Evolutionary conservation across 2,329 filamentous ascomycete genomes (phyloP), one percentile per base, ranked within the genome.

Genomic region (Orbilia brochopaga): DNA sequence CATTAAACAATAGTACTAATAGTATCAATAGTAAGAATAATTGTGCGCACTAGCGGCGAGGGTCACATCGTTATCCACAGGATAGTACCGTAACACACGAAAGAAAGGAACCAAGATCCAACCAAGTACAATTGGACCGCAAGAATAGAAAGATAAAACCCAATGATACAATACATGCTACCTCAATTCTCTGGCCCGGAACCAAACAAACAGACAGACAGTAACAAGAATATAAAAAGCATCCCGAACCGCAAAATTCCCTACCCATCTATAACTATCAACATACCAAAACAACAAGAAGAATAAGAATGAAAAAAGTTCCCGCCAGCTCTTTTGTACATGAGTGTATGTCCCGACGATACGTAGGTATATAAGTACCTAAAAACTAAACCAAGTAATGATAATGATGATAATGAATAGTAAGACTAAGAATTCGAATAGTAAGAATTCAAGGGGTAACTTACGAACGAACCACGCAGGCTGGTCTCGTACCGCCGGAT

Each of bases 261-360:
- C 57, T 57, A 19, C 55, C 64, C 64, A 56, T 69, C 64, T 61
- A 69, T 69, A 54, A 59, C 42, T 51, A 51, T 40, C 40, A 58
- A 21, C 40, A 27, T 24, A 55, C n/a, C 55, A 56, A 32, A 46
- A 52, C 8, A n/a, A 42, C n/a, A 32, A 54, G 48, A 15, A 51
- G 23, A 48, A 37, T 10, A 13, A 3, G 46, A 53, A 50, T 46
- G n/a, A 2, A 44, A 42, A 42, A 56, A 51, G 42, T 17, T 24
- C 64, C 64, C n/a, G 15, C 64, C 51, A 61, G 64, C 64, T 61
- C 37, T 61, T 67, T 60, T 69, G 57, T 61, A 27, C 21, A 35
- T 42, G n/a, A 42, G 37, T 42, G 11, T 42, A 42, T 42, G 32
- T 66, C 57, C 46, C 37, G 51, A 60, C 23, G 51, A 60, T 35